A percentile compares a stretch with the other conserved stretches of the same genome.
Conservation (phyloP, 441 rosid species). For the Mallotus japonicus region DNA sequence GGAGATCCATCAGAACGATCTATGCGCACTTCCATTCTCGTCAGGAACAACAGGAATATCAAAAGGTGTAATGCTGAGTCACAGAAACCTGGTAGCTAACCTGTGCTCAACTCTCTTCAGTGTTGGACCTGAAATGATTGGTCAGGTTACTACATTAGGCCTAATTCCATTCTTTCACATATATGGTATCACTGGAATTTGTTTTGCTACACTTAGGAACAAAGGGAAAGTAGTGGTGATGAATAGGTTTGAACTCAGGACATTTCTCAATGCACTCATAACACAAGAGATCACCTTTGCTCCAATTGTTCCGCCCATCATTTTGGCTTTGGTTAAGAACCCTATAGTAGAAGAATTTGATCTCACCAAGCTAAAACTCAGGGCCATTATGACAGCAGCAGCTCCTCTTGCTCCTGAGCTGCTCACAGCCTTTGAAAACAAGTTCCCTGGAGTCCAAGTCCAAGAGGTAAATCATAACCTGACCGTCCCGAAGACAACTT, state of each 20-base stretch:
- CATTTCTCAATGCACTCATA: slow-evolving; percentile 65
- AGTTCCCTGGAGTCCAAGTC: slow-evolving; percentile 81
- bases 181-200: slow-evolving; percentile 76
- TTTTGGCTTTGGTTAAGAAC: slow-evolving; percentile 70
- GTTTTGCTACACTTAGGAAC: slow-evolving; percentile 75
- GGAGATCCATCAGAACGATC: slow-evolving; percentile 52
- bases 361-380: slow-evolving; percentile 67
- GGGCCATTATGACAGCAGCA: slow-evolving; percentile 81
- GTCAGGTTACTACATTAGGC: slow-evolving; percentile 57
- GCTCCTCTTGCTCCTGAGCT: slow-evolving; percentile 91
- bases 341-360: slow-evolving; percentile 83
- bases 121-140: slow-evolving; percentile 56
- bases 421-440: slow-evolving; percentile 59
- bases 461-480: slow-evolving; percentile 53
- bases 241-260: slow-evolving; percentile 65
- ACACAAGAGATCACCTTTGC: slow-evolving; percentile 77
- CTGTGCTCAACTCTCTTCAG: slow-evolving; percentile 82
- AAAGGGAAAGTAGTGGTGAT: slow-evolving; percentile 91
- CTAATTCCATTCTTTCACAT: slow-evolving; percentile 87
- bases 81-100: slow-evolving; percentile 76
- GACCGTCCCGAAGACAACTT: too few species aligned
- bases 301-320: slow-evolving; percentile 86
- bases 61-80: slow-evolving; percentile 87
- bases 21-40: slow-evolving; percentile 94
- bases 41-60: slow-evolving; percentile 92